Conservation (phyloP, 164 flowering plant species). For the Pachysandra terminalis region DNA sequence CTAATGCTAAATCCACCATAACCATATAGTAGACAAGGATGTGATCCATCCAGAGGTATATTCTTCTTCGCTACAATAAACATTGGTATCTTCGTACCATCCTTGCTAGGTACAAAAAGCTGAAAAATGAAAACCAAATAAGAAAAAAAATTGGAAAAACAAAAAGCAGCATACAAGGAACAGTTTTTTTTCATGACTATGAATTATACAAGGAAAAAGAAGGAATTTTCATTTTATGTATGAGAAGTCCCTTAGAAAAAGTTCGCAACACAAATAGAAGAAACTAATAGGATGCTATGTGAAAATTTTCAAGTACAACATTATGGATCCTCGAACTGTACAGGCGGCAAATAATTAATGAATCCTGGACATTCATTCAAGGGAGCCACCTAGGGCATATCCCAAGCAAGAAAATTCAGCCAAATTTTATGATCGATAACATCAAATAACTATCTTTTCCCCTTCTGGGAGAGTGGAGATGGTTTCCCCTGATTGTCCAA, state of each 20-base stretch:
- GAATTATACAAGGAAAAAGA: no score
- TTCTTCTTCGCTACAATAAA: conserved; percentile 81
- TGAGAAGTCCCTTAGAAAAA: not conserved
- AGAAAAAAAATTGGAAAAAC: not conserved
- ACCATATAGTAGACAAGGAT: conserved; percentile 86
- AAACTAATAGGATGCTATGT: no score
- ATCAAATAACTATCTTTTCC: not conserved
- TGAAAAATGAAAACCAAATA: conserved; percentile 25
- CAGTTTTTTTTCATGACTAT: no score
- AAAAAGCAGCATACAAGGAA: not conserved
- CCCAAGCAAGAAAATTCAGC: not conserved
- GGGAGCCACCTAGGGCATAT: not conserved
- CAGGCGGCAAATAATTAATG: not conserved
- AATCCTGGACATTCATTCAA: not conserved
- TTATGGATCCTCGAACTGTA: not conserved
- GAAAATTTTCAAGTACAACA: no score
- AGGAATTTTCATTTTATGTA: not conserved
- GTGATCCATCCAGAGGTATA: conserved; percentile 76
- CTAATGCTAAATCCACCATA: conserved; percentile 95
- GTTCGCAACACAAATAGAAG: not conserved
- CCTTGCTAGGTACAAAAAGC: conserved; percentile 94
- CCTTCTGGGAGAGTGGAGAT: not conserved
- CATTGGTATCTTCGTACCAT: conserved; percentile 83
- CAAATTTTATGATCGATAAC: not conserved
- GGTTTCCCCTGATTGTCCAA: not conserved